Evolutionary conservation across 2,329 filamentous ascomycete species (phyloP).

Genomic region (Epichloe sibirici): DNA sequence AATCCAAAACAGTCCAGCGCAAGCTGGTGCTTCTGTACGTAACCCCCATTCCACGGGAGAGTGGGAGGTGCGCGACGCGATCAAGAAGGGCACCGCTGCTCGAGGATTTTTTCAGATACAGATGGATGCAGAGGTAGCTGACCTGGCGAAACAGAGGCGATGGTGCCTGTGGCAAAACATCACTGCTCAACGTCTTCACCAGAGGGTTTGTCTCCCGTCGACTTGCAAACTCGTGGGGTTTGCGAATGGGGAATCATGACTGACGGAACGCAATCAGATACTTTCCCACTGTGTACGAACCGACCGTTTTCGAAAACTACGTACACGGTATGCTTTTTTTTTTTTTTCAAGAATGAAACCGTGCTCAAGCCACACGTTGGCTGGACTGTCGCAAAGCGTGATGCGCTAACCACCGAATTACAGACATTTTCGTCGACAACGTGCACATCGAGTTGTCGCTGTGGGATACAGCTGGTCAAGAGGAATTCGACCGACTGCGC

Average conservation of each 20-base stretch:
- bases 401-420: neutral
- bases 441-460: constrained; percentile 94
- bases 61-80: neutral
- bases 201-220: constrained; percentile 55
- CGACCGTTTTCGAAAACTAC: constrained; percentile 98
- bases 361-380: constrained; percentile 1
- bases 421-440: constrained; percentile 96
- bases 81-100: neutral
- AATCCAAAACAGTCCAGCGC: constrained; percentile 78
- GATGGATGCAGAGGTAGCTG: neutral
- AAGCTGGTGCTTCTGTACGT: constrained; percentile 84
- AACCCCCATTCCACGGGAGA: neutral
- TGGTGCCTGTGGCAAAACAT: constrained; percentile 95
- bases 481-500: constrained; percentile 94
- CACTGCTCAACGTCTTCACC: constrained; percentile 93
- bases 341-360: no score
- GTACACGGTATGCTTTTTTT: constrained; percentile 61
- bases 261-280: constrained; percentile 44
- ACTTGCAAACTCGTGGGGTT: neutral
- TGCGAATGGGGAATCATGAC: neutral
- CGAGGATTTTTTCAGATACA: neutral
- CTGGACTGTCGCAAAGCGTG: neutral
- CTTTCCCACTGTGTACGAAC: constrained; percentile 96
- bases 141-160: constrained; percentile 53
- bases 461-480: constrained; percentile 97